Base-by-base conservation (phyloP, 805 yeast species). In the Saturnispora serradocipensis region DNA sequence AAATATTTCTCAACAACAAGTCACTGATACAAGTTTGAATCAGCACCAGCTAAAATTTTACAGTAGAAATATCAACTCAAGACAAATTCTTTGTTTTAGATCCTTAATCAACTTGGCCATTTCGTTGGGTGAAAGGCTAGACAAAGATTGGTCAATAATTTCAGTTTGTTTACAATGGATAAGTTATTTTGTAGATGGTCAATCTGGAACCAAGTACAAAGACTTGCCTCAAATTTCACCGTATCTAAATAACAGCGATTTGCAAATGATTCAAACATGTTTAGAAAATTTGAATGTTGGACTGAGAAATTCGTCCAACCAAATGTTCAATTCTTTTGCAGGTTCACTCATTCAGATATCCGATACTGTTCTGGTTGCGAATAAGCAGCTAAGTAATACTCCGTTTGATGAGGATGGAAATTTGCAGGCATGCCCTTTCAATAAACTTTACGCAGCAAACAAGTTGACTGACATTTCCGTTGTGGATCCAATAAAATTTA, bases 21-120 rank as follows among this genome's bases (percentile, higher is more conserved):
- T 32, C 9, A 34, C 22, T 6, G 34, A 43, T 16, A 25, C 16
- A 40, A 13, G 22, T 18, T 24, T 15, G 30, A 40, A 45, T 54
- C 5, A 40, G 49, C 9, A 43, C 45, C 16, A 52, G 3, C 1
- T 53, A 3, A 54, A 54, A n/a, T 45, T 65, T 24, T 69, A 74
- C 45, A 61, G 76, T 1, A 67, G 85, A 53, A 62, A 63, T 32
- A 70, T 86, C 43, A 79, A 82, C 53, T 73, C 86, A 0, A 75
- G 95, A 50, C 88, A 87, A 55, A 74, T 87, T 1, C 74, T 83
- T 9, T 81, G 96, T 57, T 77, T 88, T 39, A 72, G 96, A 47
- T 97, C 96, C 0, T 66, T 91, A 38, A 70, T 83, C 3, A 86
- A 88, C 54, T 70, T 91, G 46, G 89, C 91, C 0, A 75, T 82